Evolutionary conservation across 257 asterid species (phyloP).

Genomic region (Paulownia fortunei): DNA sequence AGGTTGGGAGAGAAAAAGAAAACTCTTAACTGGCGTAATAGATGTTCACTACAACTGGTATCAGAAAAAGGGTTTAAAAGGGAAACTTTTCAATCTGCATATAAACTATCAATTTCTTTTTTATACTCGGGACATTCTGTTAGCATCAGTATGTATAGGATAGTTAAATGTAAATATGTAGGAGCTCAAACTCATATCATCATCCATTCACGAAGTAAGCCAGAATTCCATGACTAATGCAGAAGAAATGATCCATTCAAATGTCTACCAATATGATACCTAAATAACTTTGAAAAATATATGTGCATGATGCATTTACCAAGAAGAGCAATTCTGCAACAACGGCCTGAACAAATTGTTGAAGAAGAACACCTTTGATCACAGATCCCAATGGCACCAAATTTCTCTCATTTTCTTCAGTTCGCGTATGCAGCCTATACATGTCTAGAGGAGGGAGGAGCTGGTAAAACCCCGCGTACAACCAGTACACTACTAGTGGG

Average conservation of each 20-base stretch:
- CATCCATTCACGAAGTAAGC: neutral
- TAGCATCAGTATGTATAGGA: neutral
- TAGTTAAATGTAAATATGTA: neutral
- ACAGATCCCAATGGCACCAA: conserved; percentile 72
- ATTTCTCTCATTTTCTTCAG: conserved; percentile 74
- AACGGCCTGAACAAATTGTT: conserved; percentile 74
- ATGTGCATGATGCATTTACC: conserved; percentile 50
- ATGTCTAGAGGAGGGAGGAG: conserved; percentile 75
- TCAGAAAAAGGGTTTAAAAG: neutral
- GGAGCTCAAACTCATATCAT: neutral
- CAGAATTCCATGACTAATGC: neutral
- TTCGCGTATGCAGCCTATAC: conserved; percentile 75
- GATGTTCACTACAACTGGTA: neutral
- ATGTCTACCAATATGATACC: neutral
- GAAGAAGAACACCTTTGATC: conserved; percentile 76
- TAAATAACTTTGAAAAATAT: neutral
- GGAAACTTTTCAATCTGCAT: neutral
- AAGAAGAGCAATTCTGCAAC: conserved; percentile 77
- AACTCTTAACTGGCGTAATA: neutral
- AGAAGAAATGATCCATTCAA: neutral
- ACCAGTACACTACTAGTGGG: conserved; percentile 83
- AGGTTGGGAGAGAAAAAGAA: neutral
- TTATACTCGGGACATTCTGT: neutral
- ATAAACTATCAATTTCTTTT: neutral
- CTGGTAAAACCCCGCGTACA: conserved; percentile 88